Base-by-base conservation (phyloP, 2,329 filamentous ascomycete species). In the Fusarium sp. region DNA sequence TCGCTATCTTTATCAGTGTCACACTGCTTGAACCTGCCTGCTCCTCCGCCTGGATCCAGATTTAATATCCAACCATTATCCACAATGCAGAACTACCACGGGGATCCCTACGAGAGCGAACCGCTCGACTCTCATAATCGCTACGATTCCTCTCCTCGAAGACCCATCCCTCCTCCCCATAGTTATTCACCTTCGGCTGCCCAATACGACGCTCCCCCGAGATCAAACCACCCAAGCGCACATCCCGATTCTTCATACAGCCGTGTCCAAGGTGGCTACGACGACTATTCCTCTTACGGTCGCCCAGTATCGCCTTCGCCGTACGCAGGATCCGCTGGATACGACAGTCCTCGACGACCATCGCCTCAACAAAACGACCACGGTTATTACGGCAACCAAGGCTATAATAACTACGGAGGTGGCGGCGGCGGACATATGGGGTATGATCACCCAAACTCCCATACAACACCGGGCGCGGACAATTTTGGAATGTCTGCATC, bases 401-500 rank as follows among this genome's bases (percentile, higher is more conserved):
- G 60, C 42, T 66, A 80, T 53, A 70, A 67, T 21, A 67, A 53
- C 47, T 56, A 71, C 53, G 67, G 65, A 56, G 67, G 73, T 49
- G 69, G 66, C 33, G 58, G 59, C 47, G 49, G 80, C 73, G 79
- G 75, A 66, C 59, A 77, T 44, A 54, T 67, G 54, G 71, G 71
- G 74, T 79, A 80, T 70, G 73, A 65, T 23, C 69, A 75, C 32
- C 74, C 68, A 44, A 69, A 71, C 28, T 68, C 68, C 12, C 74
- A 79, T 73, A 86, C 83, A 76, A 82, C 90, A 2, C 89, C 90
- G 4, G 91, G 89, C 38, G 87, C 89, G 69, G 91, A 94, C 82
- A 93, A 94, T 79, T 89, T 92, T 72, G 87, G 91, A 68, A 85
- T 89, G 56, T 81, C 85, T 43, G 89, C 92, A 21, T 86, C 87